Percentiles rank a stretch among this genome's conserved stretches.
phyloP scores from a whole-genome alignment of 2,329 filamentous ascomycete genomes.

The Neobulgaria alba region DNA sequence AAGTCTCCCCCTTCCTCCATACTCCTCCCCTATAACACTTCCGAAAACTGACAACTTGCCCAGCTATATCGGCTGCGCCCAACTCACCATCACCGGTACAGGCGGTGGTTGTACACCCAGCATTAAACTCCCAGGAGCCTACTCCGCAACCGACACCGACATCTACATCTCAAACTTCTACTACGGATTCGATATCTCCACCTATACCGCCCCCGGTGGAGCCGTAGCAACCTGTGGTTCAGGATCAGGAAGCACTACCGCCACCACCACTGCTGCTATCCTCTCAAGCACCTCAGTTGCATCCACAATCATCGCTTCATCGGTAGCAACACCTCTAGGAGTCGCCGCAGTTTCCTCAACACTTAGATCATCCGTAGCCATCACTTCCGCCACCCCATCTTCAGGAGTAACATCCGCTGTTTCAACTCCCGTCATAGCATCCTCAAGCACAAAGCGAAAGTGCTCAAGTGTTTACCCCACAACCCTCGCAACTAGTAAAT shows the following conservation, averaged over 20 bases:
- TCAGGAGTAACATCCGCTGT: no score
- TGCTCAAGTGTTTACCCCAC: no score
- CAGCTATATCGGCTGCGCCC: conserved; percentile 21
- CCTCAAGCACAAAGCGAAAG: no score
- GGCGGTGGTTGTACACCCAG: conserved; percentile 11
- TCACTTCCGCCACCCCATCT: not conserved
- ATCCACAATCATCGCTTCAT: not conserved
- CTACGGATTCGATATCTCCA: conserved; percentile 15
- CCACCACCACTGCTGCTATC: not conserved
- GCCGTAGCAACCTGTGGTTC: conserved; percentile 13
- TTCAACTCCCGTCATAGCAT: no score
- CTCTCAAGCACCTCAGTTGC: not conserved
- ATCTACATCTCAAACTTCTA: conserved; percentile 22
- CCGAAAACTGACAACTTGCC: not conserved
- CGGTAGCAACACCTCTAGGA: not conserved
- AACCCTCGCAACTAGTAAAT: no score
- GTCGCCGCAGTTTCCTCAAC: not conserved
- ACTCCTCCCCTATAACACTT: not conserved
- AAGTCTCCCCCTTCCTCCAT: no score
- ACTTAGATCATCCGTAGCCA: no score
- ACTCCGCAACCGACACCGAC: conserved; percentile 14
- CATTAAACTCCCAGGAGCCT: conserved; percentile 20
- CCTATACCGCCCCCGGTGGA: conserved; percentile 19
- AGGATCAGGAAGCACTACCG: conserved; percentile 1
- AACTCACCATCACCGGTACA: conserved; percentile 20